Conservation (phyloP, 164 flowering plant species). For the Hamamelis virginiana region DNA sequence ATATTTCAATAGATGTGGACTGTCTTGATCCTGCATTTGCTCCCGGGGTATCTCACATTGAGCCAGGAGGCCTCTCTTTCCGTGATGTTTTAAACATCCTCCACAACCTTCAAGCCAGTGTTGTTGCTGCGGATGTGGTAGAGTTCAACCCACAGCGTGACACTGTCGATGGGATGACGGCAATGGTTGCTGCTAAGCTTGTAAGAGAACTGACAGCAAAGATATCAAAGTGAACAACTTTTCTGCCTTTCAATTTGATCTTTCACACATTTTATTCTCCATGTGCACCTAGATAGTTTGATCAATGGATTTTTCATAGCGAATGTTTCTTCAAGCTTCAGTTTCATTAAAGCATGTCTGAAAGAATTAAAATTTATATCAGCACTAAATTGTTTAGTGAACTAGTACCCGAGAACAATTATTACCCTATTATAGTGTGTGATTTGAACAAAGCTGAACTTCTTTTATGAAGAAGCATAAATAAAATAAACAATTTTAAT, state of each 20-base stretch:
- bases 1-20: conserved; percentile 87
- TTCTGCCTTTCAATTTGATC: background rate
- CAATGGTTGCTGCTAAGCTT: conserved; percentile 97
- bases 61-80: conserved; percentile 98
- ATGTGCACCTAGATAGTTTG: background rate
- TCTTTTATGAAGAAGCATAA: no score
- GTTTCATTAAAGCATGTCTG: no score
- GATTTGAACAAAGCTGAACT: no score
- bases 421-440: no score
- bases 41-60: conserved; percentile 97
- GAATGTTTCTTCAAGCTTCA: no score
- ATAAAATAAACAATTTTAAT: no score
- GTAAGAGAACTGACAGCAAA: conserved; percentile 89
- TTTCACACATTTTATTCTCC: background rate
- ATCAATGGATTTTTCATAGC: no score
- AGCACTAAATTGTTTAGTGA: no score
- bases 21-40: conserved; percentile 98
- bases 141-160: conserved; percentile 99
- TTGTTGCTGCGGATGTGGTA: conserved; percentile 96
- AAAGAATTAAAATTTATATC: no score
- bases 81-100: conserved; percentile 93
- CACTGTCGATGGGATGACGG: conserved; percentile 97
- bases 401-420: no score
- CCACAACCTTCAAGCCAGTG: conserved; percentile 84
- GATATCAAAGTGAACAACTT: conserved; percentile 60